Evolutionary conservation across 2,329 filamentous ascomycete genomes (phyloP), one percentile per base, ranked within the genome.

Genomic region (Fusarium circinatum): DNA sequence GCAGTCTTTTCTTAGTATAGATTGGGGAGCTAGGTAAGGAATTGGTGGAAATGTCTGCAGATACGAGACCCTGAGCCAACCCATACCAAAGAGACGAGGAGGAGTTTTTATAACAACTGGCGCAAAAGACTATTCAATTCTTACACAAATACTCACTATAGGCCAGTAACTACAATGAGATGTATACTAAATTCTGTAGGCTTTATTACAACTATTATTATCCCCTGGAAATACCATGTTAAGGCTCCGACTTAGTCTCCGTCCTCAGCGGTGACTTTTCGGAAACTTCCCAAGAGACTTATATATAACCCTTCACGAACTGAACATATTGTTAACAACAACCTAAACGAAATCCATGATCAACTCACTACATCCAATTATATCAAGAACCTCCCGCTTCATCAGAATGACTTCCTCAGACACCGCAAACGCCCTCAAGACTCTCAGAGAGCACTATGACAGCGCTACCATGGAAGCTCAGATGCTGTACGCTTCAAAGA

Each of bases 401-500:
- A 5, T 36, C 28, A 69, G 12, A 52, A 77, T 77, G 73, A 14
- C 67, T 9, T 65, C 30, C 47, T 18, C 52, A 55, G 41, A 49
- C 5, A 45, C 47, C 22, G 56, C 57, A 8, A 38, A 61, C 32
- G 71, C 63, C 32, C 26, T 56, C 14, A 68, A 66, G 44, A 65
- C 62, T 17, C 74, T 78, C 38, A 56, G 62, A 36, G 62, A 63
- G 17, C 44, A 76, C n/a, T 78, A 76, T 32, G 55, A 36, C 20
- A 65, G 49, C 17, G 64, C n/a, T 10, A 63, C 38, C 36, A 20
- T 72, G 15, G 74, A 75, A 22, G 65, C 65, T 2, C 68, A 75
- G 34, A 73, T 75, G 65, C 26, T 76, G 20, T 70, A 75, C 24
- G 51, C 68, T 20, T 76, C 79, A 1, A 67, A 58, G 3, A 71